Evolutionary conservation across 805 yeast genomes (phyloP), one percentile per base, ranked within the genome.

Genomic region (Nakazawaea populi): DNA sequence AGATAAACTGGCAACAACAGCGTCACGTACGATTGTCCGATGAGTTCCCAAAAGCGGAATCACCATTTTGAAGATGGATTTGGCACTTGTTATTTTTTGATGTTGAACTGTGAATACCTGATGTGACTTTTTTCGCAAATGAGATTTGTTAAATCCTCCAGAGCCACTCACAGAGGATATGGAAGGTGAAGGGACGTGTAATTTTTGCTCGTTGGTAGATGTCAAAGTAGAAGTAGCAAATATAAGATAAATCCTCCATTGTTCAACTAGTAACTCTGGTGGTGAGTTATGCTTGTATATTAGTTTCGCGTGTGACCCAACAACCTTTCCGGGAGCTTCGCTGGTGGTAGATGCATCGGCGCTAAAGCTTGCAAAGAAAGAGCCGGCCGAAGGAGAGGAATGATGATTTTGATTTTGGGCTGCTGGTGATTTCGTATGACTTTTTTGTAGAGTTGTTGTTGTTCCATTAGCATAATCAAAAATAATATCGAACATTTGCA

Each of bases 181-280:
- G 1, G 56, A 43, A 11, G 62, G 34, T 2, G 68, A 68, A 0
- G 87, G 84, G n/a, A 83, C 77, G 54, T 80, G 85, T 14, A 89
- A 67, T 57, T 87, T 82, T 61, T 90, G 97, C 52, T 90, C 96
- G 54, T 80, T 87, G 0, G 97, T 90, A 0, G 95, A 80, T 0
- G 99, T 94, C 55, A 94, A 68, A 0, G 97, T 89, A 18, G 92
- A 82, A 60, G 98, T 92, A 0, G 96, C 97, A 52, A 90, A 94
- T 43, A 92, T 86, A 59, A 94, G 69, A 61, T 85, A 94, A 3
- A 91, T 72, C 42, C 50, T 51, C 96, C 96, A 89, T 63, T 89
- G 96, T 54, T 86, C 89, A 4, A 87, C 79, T 34, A 89, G 68
- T 3, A 80, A 73, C 60, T 88, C 95, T 0, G 92, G 87, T 1